Conservation (phyloP, 2,329 filamentous ascomycete genomes). For the Gaeumannomyces sp. region DNA sequence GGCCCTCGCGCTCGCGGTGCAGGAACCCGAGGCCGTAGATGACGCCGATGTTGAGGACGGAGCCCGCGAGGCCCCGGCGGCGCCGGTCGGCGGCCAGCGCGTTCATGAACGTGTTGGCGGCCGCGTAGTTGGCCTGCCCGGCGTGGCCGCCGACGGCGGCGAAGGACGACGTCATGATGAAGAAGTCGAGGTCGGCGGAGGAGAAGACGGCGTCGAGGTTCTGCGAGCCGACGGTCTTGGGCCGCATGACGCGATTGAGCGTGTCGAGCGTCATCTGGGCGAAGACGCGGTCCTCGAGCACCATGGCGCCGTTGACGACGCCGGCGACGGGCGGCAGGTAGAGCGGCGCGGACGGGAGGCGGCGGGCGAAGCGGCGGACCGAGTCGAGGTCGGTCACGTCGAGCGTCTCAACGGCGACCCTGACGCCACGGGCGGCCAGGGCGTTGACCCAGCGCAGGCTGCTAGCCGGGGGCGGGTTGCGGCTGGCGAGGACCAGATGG, state of each 20-base stretch:
- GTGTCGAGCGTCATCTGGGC: conserved; percentile 32
- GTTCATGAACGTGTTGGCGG: conserved; percentile 43
- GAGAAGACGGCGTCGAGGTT: conserved; percentile 33
- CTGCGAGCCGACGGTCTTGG: conserved; percentile 33
- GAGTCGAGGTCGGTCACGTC: conserved; percentile 24
- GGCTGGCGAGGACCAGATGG: conserved; percentile 33
- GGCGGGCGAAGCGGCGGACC: conserved; percentile 23
- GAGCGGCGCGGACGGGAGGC: conserved; percentile 11
- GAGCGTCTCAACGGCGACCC: conserved; percentile 19
- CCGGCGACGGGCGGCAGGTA: conserved; percentile 29
- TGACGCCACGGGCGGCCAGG: conserved; percentile 18
- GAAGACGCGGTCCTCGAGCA: conserved; percentile 37
- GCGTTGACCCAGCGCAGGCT: conserved; percentile 27
- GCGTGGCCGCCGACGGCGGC: conserved; percentile 37
- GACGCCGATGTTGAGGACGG: conserved; percentile 39
- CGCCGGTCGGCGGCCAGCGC: conserved; percentile 30
- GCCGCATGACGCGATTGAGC: conserved; percentile 31
- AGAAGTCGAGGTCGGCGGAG: conserved; percentile 30
- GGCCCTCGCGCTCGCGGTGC: conserved; percentile 31
- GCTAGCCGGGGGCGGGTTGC: conserved; percentile 24
- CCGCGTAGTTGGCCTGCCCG: conserved; percentile 38
- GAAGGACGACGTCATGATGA: conserved; percentile 41
- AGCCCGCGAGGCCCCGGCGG: conserved; percentile 29
- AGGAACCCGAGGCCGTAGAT: conserved; percentile 39
- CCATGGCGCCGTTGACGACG: conserved; percentile 39